Evolutionary conservation across 139 green algal genomes (phyloP), one percentile per base, ranked within the genome.

Genomic region (Protoeuglena noctilucae): DNA sequence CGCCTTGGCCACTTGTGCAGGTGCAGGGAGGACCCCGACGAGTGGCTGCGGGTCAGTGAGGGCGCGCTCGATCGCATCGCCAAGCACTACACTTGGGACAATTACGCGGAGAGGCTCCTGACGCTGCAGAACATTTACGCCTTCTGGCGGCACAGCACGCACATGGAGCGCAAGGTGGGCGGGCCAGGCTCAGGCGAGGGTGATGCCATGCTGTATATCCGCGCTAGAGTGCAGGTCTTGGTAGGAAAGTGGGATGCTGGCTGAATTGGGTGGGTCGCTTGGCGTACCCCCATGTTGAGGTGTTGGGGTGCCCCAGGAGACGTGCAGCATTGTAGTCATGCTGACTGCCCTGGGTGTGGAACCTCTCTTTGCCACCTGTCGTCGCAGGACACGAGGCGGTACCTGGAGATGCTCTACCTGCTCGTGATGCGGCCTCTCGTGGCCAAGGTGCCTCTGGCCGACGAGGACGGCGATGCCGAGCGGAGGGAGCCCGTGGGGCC

Each of bases 361-460:
- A n/a, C n/a, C n/a, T n/a, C n/a, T n/a, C n/a, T n/a, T n/a, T n/a
- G n/a, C n/a, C n/a, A n/a, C n/a, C n/a, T n/a, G n/a, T n/a, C n/a
- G n/a, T n/a, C n/a, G n/a, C n/a, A n/a, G n/a, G 63, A 71, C 26
- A 19, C 48, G 5, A 22, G 9, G 48, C 26, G 63, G 9, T 73
- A 71, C 48, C 59, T 83, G 53, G 58, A 91, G 61, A 83, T 79
- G 73, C 74, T 91, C 24, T 91, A 89, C 66, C 72, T 73, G 28
- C 66, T 88, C 24, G n/a, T n/a, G n/a, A n/a, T n/a, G n/a, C n/a
- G n/a, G n/a, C n/a, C n/a, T n/a, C n/a, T n/a, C n/a, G n/a, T n/a
- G n/a, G n/a, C n/a, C n/a, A n/a, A n/a, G n/a, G n/a, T n/a, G n/a
- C n/a, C n/a, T n/a, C n/a, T n/a, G n/a, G n/a, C n/a, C n/a, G n/a